Conservation (phyloP, 2,329 filamentous ascomycete species). For the Colletotrichum siamense region DNA sequence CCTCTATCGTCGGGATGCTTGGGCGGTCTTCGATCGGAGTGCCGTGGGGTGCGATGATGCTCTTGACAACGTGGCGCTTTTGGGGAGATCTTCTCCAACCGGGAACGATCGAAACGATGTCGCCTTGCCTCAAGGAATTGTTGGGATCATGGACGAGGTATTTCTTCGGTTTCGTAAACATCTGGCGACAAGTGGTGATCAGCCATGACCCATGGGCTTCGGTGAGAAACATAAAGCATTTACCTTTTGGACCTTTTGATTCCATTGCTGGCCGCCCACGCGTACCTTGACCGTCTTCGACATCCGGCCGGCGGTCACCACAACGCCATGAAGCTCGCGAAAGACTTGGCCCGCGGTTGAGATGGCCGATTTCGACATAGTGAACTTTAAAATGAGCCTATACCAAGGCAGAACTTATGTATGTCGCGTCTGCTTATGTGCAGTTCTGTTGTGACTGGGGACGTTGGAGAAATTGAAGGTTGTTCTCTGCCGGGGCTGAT, state of each 20-base stretch:
- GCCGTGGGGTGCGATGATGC: conserved; percentile 75
- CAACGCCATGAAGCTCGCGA: conserved; percentile 68
- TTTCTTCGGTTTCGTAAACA: conserved; percentile 68
- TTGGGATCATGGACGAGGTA: conserved; percentile 82
- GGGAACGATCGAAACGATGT: conserved; percentile 74
- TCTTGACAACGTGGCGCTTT: conserved; percentile 77
- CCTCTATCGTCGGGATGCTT: conserved; percentile 67
- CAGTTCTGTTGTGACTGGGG: background rate
- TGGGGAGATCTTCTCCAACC: conserved; percentile 69
- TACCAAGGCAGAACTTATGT: background rate
- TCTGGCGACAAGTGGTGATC: conserved; percentile 42
- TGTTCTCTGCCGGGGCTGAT: background rate
- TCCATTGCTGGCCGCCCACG: conserved; percentile 74
- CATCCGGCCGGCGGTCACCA: conserved; percentile 80
- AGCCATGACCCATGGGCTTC: background rate
- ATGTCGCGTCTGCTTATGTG: background rate
- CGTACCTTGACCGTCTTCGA: conserved; percentile 80
- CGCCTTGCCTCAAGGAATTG: conserved; percentile 74
- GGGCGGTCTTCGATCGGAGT: conserved; percentile 68
- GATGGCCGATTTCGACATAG: conserved; percentile 41
- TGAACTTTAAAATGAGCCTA: background rate
- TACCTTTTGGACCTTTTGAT: conserved; percentile 39
- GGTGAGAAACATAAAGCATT: background rate
- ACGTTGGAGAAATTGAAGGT: background rate
- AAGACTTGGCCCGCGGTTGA: conserved; percentile 47